Percentiles rank a stretch among this genome's conserved stretches.
Evolutionary conservation across 306 rosid species (phyloP).

Genomic region (Trifolium dubium): DNA sequence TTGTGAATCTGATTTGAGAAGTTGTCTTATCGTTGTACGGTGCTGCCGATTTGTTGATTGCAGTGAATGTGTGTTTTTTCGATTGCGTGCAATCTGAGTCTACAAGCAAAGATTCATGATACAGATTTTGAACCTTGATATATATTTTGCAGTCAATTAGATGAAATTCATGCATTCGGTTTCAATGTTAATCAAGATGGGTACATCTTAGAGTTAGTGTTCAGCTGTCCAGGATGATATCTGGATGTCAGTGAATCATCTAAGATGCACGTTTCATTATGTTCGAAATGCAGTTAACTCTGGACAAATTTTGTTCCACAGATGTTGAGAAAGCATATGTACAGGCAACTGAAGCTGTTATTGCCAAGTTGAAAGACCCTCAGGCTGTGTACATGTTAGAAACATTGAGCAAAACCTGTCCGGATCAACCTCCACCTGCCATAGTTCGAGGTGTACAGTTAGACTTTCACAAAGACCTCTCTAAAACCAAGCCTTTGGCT

Average conservation of each 20-base stretch:
- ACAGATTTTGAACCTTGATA: background rate
- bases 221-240: background rate
- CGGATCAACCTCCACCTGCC: slow-evolving; percentile 61
- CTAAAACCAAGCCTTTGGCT: slow-evolving; percentile 47
- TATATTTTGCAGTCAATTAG: slow-evolving; percentile 13
- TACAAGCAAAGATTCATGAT: background rate
- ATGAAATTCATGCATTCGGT: background rate
- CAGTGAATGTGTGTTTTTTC: background rate
- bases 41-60: background rate
- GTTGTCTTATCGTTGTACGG: background rate
- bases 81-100: background rate
- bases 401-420: slow-evolving; percentile 44
- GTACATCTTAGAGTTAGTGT: slow-evolving; percentile 20
- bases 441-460: slow-evolving; percentile 65
- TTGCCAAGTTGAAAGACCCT: slow-evolving; percentile 71
- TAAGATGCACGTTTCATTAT: slow-evolving; percentile 22
- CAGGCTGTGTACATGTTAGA: slow-evolving; percentile 64
- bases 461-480: slow-evolving; percentile 59
- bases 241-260: background rate
- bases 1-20: background rate
- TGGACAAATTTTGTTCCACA: slow-evolving; percentile 45
- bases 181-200: background rate
- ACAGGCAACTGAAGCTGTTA: slow-evolving; percentile 60
- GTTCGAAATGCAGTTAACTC: slow-evolving; percentile 30
- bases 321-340: slow-evolving; percentile 63